Base-by-base conservation (phyloP, 1,284 basidiomycete species). In the Ganoderma meredithae region DNA sequence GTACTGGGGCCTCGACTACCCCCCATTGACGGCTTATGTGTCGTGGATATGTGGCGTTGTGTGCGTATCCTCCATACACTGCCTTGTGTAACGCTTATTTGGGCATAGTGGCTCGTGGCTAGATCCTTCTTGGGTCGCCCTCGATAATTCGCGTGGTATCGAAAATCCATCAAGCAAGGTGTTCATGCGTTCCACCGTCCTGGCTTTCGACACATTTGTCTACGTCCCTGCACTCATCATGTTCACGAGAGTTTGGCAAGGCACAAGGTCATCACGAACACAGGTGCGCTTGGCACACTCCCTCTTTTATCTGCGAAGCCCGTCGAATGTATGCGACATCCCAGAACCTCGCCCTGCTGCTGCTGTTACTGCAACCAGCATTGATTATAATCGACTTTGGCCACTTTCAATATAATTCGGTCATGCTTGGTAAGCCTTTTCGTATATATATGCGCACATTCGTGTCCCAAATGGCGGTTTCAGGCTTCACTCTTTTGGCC, bases 1-100 rank as follows among this genome's bases (percentile, higher is more conserved):
- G 62, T 97, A 97, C 74, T 98, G 96, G 96, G 95, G 95, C 0
- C 84, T 98, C 63, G 95, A 96, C 79, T 96, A 98, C 80, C 96
- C 96, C 3, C 96, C 96, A 9, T 77, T 98, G 65, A 97, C 96
- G 0, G 96, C 95, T 3, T 96, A 96, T 76, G 85, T 91, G 62
- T 95, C 94, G 10, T 94, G 90, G 89, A 36, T 94, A 66, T 93
- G 92, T 75, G 95, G 94, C 10, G 77, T 85, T 39, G 62, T 81
- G 81, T 82, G 66, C 58, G 81, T 92, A 19, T 8, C 47, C 10
- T n/a, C 6, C 31, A 12, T 33, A 36, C 22, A 3, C 27, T n/a
- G 5, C 41, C 15, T 7, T 36, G 15, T 9, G 15, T 10, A 8
- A 22, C 69, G 40, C 61, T 65, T 17, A 65, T n/a, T 5, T 10